These are phyloP conservation scores for Xylariales sp. DNA, from an alignment of 2,329 filamentous ascomycete species.

Conservation along the genomic window DNA sequence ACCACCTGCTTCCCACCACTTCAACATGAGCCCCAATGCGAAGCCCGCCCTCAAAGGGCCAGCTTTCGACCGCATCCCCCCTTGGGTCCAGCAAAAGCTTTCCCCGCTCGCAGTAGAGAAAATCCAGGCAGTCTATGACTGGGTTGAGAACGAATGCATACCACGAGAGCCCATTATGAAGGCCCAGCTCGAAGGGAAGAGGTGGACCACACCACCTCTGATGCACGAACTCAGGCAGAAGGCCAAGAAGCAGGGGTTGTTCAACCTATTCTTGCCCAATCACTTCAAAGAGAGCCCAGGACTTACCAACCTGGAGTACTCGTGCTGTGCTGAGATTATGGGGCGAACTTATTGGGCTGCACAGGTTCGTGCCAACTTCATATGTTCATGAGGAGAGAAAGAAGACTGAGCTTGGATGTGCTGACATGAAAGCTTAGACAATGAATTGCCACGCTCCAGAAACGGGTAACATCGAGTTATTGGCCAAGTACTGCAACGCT, in stretches of 20 bases:
- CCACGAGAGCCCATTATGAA: constrained; percentile 37
- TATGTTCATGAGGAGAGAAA: too few relatives aligned
- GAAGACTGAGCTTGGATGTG: background rate
- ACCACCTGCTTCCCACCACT: too few relatives aligned
- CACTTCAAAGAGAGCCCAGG: constrained; percentile 36
- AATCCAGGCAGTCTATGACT: constrained; percentile 36
- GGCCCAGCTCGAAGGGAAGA: constrained; percentile 26
- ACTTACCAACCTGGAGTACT: constrained; percentile 40
- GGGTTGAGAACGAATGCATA: constrained; percentile 38
- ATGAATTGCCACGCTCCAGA: constrained; percentile 43
- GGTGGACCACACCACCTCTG: constrained; percentile 34
- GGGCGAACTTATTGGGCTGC: constrained; percentile 39
- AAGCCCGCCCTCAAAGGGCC: constrained; percentile 15
- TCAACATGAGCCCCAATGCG: background rate
- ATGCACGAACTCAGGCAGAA: constrained; percentile 36
- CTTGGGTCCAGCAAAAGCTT: constrained; percentile 21
- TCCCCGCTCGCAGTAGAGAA: constrained; percentile 31
- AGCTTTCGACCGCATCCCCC: constrained; percentile 22
- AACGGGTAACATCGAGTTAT: constrained; percentile 48
- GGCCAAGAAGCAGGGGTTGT: constrained; percentile 32
- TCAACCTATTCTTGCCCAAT: constrained; percentile 34
- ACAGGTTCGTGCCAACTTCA: background rate
- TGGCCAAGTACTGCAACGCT: constrained; percentile 45
- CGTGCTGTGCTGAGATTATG: constrained; percentile 41
- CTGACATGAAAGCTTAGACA: constrained; percentile 13